Percentiles rank a stretch among this genome's conserved stretches.
These are phyloP conservation scores for Solanum rostratum DNA, from an alignment of 257 asterid genomes.

Conservation along the genomic window DNA sequence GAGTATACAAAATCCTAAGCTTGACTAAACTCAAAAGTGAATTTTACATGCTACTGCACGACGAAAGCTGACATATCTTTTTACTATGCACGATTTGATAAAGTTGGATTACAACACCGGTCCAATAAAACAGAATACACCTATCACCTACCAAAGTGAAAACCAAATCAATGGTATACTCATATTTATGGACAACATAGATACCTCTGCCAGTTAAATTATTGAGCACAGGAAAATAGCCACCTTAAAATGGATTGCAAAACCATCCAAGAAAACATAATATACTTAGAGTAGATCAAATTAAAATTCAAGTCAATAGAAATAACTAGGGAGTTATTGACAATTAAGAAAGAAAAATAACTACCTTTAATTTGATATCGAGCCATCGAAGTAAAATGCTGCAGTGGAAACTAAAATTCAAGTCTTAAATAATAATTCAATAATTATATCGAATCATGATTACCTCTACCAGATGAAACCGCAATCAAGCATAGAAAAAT, in stretches of 20 bases:
- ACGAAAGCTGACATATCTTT: not conserved
- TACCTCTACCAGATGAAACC: slow-evolving; percentile 26
- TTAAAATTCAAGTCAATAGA: not conserved
- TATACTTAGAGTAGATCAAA: not conserved
- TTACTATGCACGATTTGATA: not conserved
- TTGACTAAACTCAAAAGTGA: not conserved
- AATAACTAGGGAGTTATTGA: not conserved
- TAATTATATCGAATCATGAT: not conserved
- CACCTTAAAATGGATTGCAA: slow-evolving; percentile 3
- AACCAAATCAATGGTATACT: not conserved
- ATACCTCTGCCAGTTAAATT: slow-evolving; percentile 20
- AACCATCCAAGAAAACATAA: not conserved
- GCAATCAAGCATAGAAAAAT: slow-evolving; percentile 13
- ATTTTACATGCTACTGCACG: not conserved
- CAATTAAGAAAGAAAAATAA: not conserved
- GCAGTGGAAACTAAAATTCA: not conserved
- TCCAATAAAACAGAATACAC: not conserved
- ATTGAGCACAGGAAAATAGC: slow-evolving; percentile 5
- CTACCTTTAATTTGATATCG: not conserved
- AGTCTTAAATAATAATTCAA: not conserved
- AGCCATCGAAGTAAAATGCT: not conserved
- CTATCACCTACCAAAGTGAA: not conserved
- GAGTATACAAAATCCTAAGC: not conserved
- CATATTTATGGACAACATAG: not conserved
- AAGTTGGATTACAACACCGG: not conserved